These are phyloP conservation scores for Phycomyces blakesleeanus DNA, from an alignment of 192 early-diverging fungal genomes.

Conservation along the genomic window DNA sequence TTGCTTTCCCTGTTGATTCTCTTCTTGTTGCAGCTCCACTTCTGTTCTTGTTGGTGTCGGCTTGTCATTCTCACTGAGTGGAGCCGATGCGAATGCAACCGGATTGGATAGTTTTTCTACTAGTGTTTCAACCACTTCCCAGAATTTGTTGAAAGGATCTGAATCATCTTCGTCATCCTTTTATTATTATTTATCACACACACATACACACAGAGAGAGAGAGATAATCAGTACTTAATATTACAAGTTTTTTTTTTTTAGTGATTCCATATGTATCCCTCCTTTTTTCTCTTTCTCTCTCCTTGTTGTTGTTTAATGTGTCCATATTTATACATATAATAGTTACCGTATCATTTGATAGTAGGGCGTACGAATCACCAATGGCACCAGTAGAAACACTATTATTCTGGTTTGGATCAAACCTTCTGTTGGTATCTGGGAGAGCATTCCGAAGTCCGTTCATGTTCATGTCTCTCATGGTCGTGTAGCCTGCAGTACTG, in stretches of 20 bases:
- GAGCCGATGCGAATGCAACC: slow-evolving; percentile 58
- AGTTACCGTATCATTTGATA: slow-evolving; percentile 16
- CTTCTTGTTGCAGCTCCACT: slow-evolving; percentile 4
- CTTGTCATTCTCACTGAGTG: slow-evolving; percentile 42
- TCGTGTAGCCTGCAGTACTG: slow-evolving; percentile 6
- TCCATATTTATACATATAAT: too few species aligned
- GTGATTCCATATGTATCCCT: too few species aligned
- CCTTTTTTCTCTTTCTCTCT: too few species aligned
- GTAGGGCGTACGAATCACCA: slow-evolving; percentile 30
- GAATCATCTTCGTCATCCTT: slow-evolving; percentile 56
- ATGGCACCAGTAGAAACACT: slow-evolving; percentile 12
- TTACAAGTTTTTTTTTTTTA: too few species aligned
- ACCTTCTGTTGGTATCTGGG: not conserved
- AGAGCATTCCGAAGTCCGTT: slow-evolving; percentile 10
- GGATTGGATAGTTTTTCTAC: slow-evolving; percentile 69
- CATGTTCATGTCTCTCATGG: slow-evolving; percentile 1
- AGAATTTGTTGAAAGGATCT: slow-evolving; percentile 85
- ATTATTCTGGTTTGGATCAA: not conserved
- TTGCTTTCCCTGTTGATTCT: slow-evolving; percentile 5
- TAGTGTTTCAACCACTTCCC: slow-evolving; percentile 69
- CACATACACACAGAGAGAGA: too few species aligned
- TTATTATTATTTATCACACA: slow-evolving; percentile 14
- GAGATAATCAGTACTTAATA: too few species aligned
- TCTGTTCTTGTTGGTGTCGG: slow-evolving; percentile 12
- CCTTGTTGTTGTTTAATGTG: too few species aligned